Conservation (phyloP, 352 stramenopile species). For the Phytopythium kandeliae region DNA sequence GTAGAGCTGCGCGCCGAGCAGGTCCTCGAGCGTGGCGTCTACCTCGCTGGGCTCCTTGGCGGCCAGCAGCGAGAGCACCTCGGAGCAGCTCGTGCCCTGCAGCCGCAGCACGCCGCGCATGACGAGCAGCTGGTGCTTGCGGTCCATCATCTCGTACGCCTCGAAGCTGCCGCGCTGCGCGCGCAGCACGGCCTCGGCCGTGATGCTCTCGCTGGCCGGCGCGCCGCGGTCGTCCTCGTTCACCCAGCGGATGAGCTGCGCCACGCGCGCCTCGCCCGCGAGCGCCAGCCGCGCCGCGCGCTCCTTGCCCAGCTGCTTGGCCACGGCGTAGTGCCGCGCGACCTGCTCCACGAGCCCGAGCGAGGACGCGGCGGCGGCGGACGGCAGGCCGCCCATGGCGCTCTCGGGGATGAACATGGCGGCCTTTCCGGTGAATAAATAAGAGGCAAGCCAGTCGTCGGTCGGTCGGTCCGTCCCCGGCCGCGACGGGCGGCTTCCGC, state of each 20-base stretch:
- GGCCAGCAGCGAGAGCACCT: constrained; percentile 64
- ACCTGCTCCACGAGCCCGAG: constrained; percentile 52
- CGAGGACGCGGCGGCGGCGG: constrained; percentile 17
- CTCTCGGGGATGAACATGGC: constrained; percentile 18
- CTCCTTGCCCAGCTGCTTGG: constrained; percentile 33
- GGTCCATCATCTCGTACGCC: constrained; percentile 64
- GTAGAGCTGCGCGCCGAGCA: constrained; percentile 49
- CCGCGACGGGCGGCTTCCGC: too few species aligned
- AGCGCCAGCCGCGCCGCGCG: constrained; percentile 32
- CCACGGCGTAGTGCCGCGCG: constrained; percentile 51
- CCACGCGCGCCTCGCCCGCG: constrained; percentile 42
- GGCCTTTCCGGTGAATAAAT: neutral
- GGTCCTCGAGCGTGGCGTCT: constrained; percentile 44
- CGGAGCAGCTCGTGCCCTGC: constrained; percentile 61
- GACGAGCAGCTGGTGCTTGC: constrained; percentile 41
- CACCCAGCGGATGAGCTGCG: constrained; percentile 58
- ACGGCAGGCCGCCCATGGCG: constrained; percentile 17
- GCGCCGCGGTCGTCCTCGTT: constrained; percentile 52
- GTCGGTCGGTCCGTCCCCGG: neutral
- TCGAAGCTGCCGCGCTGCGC: constrained; percentile 78
- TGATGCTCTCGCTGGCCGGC: constrained; percentile 15
- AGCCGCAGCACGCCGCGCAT: constrained; percentile 69
- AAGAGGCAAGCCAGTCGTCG: too few species aligned
- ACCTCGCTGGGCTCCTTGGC: constrained; percentile 33
- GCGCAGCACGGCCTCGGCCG: constrained; percentile 34